Conservation (phyloP, 768 basidiomycete species). For the Suillus alpinus region DNA sequence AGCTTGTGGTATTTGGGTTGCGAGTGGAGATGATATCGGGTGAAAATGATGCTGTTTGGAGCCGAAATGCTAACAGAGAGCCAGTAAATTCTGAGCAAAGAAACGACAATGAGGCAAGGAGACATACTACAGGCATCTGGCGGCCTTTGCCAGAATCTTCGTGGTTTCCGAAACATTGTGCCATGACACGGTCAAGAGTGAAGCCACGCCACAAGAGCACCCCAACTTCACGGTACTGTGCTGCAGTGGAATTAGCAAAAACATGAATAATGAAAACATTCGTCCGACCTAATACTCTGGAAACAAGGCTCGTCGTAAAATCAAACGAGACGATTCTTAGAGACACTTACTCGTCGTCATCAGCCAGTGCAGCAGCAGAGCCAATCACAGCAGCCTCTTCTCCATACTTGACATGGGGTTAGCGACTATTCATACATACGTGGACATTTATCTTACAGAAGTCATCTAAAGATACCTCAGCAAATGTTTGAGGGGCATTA, state of each 20-base stretch:
- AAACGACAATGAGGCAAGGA: background rate
- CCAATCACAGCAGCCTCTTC: slow-evolving; percentile 92
- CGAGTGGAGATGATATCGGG: slow-evolving; percentile 90
- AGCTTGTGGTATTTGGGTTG: slow-evolving; percentile 93
- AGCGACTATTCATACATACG: slow-evolving; percentile 4
- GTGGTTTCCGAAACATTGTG: slow-evolving; percentile 86
- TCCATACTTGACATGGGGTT: slow-evolving; percentile 54
- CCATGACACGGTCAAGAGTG: slow-evolving; percentile 76
- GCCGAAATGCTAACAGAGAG: slow-evolving; percentile 68
- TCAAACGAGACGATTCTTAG: background rate
- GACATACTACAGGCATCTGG: slow-evolving; percentile 87
- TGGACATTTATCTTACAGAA: slow-evolving; percentile 48
- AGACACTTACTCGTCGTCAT: slow-evolving; percentile 76
- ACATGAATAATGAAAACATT: background rate
- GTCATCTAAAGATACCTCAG: slow-evolving; percentile 59
- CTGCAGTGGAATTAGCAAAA: slow-evolving; percentile 32
- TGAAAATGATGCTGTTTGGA: slow-evolving; percentile 84
- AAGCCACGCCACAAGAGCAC: slow-evolving; percentile 89
- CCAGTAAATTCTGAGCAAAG: slow-evolving; percentile 1
- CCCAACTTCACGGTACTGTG: slow-evolving; percentile 92
- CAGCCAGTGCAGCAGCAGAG: slow-evolving; percentile 79
- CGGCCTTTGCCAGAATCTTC: slow-evolving; percentile 85
- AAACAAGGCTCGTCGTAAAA: slow-evolving; percentile 9
- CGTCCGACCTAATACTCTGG: slow-evolving; percentile 67
- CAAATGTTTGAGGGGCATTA: background rate